Conservation (phyloP, 306 rosid species). For the Medicago lupulina region DNA sequence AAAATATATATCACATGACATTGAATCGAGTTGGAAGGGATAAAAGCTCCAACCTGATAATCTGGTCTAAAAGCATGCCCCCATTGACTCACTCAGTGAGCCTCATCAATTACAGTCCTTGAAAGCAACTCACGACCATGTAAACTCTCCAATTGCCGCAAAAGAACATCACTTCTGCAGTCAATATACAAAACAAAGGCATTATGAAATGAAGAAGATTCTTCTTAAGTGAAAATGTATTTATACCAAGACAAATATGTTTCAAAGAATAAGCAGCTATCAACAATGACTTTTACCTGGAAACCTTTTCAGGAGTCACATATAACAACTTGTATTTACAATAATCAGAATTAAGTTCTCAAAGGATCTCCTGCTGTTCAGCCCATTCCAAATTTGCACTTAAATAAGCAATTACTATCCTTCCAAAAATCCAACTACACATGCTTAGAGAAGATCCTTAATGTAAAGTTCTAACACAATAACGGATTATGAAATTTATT, state of each 20-base stretch:
- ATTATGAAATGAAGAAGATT: constrained; percentile 36
- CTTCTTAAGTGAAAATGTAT: constrained; percentile 30
- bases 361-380: constrained; percentile 90
- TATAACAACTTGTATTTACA: constrained; percentile 85
- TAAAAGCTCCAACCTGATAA: constrained; percentile 76
- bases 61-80: constrained; percentile 99
- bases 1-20: background rate
- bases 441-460: too few relatives aligned
- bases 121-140: constrained; percentile 86
- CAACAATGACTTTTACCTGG: constrained; percentile 61
- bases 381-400: constrained; percentile 97
- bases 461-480: too few relatives aligned
- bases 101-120: constrained; percentile 97
- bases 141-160: constrained; percentile 81
- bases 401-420: constrained; percentile 77
- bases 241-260: constrained; percentile 31
- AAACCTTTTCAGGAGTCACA: constrained; percentile 98
- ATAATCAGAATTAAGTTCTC: constrained; percentile 76
- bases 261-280: constrained; percentile 25
- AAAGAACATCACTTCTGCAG: constrained; percentile 89
- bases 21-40: constrained; percentile 31
- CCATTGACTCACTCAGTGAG: constrained; percentile 99
- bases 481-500: too few relatives aligned
- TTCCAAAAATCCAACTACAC: too few relatives aligned
- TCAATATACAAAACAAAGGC: background rate